Conservation (phyloP, 2,329 filamentous ascomycete genomes). For the Cercospora sojina region DNA sequence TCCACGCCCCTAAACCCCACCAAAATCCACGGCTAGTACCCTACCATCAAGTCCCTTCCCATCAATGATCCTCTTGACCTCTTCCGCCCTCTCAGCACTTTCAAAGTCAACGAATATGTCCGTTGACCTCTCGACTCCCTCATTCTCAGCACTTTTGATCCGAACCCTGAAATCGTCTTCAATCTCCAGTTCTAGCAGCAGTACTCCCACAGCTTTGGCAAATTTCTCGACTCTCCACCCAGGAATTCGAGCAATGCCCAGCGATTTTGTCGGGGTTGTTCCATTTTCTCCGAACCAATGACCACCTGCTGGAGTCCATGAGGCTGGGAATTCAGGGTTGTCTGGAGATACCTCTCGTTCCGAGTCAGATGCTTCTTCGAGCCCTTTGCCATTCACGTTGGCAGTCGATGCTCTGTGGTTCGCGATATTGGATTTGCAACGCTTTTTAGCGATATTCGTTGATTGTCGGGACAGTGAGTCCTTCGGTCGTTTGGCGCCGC, state of each 20-base stretch:
- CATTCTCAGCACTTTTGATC: not conserved
- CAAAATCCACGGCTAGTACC: not conserved
- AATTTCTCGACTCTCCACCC: constrained; percentile 13
- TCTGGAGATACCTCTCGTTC: not conserved
- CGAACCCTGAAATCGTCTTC: not conserved
- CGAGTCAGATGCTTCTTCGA: not conserved
- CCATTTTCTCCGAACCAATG: not conserved
- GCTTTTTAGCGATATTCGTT: not conserved
- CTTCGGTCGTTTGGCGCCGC: too few relatives aligned
- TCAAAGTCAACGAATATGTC: constrained; percentile 11
- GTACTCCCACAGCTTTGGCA: not conserved
- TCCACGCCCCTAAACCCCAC: too few relatives aligned
- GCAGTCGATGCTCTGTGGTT: not conserved
- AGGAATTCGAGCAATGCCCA: constrained; percentile 14
- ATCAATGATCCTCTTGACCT: constrained; percentile 3
- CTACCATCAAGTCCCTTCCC: constrained; percentile 2
- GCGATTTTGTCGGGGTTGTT: not conserved
- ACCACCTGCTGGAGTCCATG: constrained; percentile 12
- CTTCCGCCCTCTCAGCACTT: not conserved
- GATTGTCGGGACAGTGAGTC: too few relatives aligned
- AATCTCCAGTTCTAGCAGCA: not conserved
- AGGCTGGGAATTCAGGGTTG: not conserved
- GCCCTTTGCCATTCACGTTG: not conserved
- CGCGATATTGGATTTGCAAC: not conserved
- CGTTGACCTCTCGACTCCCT: constrained; percentile 2